phyloP scores from a whole-genome alignment of 805 yeast species.

The Starmerella bombi region DNA sequence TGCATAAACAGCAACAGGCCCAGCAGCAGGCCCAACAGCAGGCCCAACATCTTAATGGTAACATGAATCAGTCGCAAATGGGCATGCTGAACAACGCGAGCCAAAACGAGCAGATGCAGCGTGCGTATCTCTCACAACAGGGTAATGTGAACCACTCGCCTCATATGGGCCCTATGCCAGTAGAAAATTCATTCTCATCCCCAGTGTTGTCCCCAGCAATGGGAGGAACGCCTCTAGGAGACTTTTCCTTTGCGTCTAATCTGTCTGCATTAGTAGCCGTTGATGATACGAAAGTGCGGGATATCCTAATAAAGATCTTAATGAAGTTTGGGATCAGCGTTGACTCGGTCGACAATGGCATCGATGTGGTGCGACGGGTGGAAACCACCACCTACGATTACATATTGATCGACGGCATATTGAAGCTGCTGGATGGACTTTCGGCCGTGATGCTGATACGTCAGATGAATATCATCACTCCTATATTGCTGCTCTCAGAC shows the following conservation, averaged over 20 bases:
- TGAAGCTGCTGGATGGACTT: constrained; percentile 48
- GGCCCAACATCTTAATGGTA: background rate
- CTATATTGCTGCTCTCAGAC: constrained; percentile 49
- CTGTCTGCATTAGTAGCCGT: constrained; percentile 31
- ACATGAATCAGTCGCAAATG: background rate
- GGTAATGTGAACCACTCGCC: background rate
- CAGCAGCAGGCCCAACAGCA: background rate
- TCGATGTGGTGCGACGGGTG: constrained; percentile 74
- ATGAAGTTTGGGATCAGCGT: constrained; percentile 84
- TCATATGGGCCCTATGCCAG: too few species aligned
- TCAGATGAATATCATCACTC: constrained; percentile 69
- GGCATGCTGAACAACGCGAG: constrained; percentile 19
- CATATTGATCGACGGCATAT: constrained; percentile 44
- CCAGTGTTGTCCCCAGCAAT: background rate
- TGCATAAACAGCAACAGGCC: background rate
- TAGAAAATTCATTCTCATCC: too few species aligned
- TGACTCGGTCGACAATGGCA: constrained; percentile 84
- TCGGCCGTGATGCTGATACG: constrained; percentile 84
- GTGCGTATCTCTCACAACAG: background rate
- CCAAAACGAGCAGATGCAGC: constrained; percentile 40
- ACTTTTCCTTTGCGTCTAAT: background rate
- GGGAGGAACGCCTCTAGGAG: background rate
- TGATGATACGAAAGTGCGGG: constrained; percentile 50
- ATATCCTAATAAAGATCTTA: constrained; percentile 67
- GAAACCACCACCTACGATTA: constrained; percentile 46